These are phyloP conservation scores for Thymus mandschuricus DNA, from an alignment of 257 asterid genomes.

Conservation along the genomic window DNA sequence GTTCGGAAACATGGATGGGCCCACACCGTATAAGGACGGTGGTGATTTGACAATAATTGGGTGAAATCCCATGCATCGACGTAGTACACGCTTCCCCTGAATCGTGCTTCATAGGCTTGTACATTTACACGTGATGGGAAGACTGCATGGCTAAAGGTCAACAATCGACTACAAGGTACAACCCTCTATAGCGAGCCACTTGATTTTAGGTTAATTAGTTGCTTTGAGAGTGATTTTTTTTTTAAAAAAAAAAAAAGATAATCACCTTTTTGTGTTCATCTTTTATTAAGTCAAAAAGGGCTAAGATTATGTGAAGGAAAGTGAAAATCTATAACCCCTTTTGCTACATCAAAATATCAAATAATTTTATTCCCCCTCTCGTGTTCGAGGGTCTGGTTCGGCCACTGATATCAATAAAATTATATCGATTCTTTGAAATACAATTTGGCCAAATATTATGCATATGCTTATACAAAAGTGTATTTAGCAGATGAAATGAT, in stretches of 20 bases:
- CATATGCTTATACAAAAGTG: no score
- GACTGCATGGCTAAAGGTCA: neutral
- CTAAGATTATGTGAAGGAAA: slow-evolving; percentile 34
- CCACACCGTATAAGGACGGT: slow-evolving; percentile 37
- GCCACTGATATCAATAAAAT: no score
- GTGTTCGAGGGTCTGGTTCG: no score
- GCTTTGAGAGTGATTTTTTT: slow-evolving; percentile 18
- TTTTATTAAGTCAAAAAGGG: slow-evolving; percentile 40
- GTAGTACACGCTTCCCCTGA: neutral
- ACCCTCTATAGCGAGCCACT: slow-evolving; percentile 15
- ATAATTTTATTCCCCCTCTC: no score
- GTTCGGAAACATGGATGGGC: neutral
- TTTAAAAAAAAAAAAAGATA: slow-evolving; percentile 29
- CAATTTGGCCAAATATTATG: no score
- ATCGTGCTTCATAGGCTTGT: neutral
- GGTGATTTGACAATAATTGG: slow-evolving; percentile 30
- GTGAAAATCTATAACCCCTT: neutral
- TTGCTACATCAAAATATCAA: neutral
- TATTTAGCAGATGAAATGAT: no score
- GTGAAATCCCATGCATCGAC: slow-evolving; percentile 23
- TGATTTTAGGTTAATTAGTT: slow-evolving; percentile 34
- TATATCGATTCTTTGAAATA: no score
- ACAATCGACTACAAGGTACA: slow-evolving; percentile 19
- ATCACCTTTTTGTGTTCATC: slow-evolving; percentile 34
- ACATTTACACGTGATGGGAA: slow-evolving; percentile 7